phyloP scores from a whole-genome alignment of 768 basidiomycete genomes.

The Mycena vulgaris region DNA sequence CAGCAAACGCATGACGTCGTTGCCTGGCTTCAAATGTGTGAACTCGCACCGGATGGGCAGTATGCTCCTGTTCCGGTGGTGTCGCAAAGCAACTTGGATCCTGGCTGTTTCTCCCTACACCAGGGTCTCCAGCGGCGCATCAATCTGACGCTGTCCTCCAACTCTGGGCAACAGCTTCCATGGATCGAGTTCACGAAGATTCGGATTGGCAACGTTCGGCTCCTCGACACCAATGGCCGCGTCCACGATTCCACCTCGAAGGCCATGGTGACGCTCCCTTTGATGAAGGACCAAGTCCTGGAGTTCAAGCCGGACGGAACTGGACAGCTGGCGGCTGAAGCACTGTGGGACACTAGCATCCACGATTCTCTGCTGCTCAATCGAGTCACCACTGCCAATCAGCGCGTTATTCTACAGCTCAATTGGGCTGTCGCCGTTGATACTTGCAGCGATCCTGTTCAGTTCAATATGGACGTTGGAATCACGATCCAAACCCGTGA shows the following conservation, averaged over 20 bases:
- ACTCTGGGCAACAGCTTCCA: slow-evolving; percentile 91
- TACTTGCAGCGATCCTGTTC: slow-evolving; percentile 86
- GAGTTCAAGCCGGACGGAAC: slow-evolving; percentile 91
- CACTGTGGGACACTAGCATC: slow-evolving; percentile 94
- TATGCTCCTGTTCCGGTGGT: slow-evolving; percentile 90
- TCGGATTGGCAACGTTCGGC: slow-evolving; percentile 85
- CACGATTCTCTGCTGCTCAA: slow-evolving; percentile 92
- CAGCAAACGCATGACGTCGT: slow-evolving; percentile 94
- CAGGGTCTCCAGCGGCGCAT: slow-evolving; percentile 95
- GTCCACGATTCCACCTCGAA: slow-evolving; percentile 85
- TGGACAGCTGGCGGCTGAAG: slow-evolving; percentile 75
- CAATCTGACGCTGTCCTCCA: slow-evolving; percentile 81
- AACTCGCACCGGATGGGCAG: slow-evolving; percentile 87
- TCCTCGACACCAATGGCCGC: slow-evolving; percentile 88
- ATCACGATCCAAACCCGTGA: slow-evolving; percentile 89
- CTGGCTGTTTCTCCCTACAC: slow-evolving; percentile 89
- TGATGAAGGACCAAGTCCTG: slow-evolving; percentile 79
- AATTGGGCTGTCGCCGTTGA: slow-evolving; percentile 87
- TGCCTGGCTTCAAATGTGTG: slow-evolving; percentile 88
- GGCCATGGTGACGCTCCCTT: slow-evolving; percentile 77
- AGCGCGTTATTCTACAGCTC: slow-evolving; percentile 86
- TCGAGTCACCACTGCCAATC: slow-evolving; percentile 82
- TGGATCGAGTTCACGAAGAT: slow-evolving; percentile 88
- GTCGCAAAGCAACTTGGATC: slow-evolving; percentile 81
- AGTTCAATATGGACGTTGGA: slow-evolving; percentile 90